Evolutionary conservation across 441 rosid genomes (phyloP).

Genomic region (Populus hybrid): DNA sequence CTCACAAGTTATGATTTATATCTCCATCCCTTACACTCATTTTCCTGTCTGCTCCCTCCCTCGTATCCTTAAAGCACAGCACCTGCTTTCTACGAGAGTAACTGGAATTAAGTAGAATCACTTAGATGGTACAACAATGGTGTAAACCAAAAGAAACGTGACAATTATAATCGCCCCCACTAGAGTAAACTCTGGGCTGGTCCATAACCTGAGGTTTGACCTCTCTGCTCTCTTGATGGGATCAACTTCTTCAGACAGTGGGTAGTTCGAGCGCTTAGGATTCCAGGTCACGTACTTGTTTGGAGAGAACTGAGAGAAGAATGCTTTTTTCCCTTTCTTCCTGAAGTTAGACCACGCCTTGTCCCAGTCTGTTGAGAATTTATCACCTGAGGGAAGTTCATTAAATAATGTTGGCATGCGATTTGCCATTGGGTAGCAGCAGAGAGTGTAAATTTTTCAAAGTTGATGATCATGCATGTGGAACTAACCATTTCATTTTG

Average conservation of each 20-base stretch:
- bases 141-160: not conserved
- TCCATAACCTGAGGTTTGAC: slow-evolving; percentile 84
- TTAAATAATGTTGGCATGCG: slow-evolving; percentile 6
- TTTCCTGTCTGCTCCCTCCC: not conserved
- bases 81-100: not conserved
- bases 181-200: slow-evolving; percentile 77
- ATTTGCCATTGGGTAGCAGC: not conserved
- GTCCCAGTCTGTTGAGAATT: slow-evolving; percentile 82
- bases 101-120: slow-evolving; percentile 28
- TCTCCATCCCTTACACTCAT: slow-evolving; percentile 15
- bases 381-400: slow-evolving; percentile 41
- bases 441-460: not conserved
- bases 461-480: not conserved
- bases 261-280: slow-evolving; percentile 35
- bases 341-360: slow-evolving; percentile 85
- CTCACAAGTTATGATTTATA: slow-evolving; percentile 10
- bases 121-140: slow-evolving; percentile 55
- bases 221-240: slow-evolving; percentile 88
- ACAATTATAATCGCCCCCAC: too few species aligned
- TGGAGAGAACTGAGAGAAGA: slow-evolving; percentile 59
- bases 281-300: slow-evolving; percentile 25
- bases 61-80: slow-evolving; percentile 2
- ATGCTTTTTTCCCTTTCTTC: slow-evolving; percentile 73
- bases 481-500: not conserved
- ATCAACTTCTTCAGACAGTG: slow-evolving; percentile 84